phyloP scores from a whole-genome alignment of 2,329 filamentous ascomycete genomes.

The Colletotrichum cereale region DNA sequence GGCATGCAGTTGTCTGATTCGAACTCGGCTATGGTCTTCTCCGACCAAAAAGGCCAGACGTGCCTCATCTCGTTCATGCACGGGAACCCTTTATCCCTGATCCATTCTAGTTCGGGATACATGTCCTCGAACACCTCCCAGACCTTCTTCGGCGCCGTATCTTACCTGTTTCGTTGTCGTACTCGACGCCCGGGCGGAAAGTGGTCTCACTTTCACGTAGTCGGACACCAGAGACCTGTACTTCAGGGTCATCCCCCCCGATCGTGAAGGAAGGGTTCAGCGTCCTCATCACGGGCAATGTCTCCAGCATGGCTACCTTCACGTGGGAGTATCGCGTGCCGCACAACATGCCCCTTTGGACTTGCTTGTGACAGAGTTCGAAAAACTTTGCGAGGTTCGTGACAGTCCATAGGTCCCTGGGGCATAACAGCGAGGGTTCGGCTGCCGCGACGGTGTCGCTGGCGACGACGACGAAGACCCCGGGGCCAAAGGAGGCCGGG shows the following conservation, averaged over 20 bases:
- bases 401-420: not conserved
- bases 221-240: not conserved
- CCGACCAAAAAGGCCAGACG: not conserved
- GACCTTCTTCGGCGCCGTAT: not conserved
- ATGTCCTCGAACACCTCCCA: not conserved
- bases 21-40: not conserved
- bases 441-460: too few species aligned
- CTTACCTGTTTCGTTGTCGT: not conserved
- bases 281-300: not conserved
- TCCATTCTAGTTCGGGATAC: not conserved
- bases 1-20: not conserved
- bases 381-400: not conserved
- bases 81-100: not conserved
- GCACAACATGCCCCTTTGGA: not conserved
- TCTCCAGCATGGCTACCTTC: not conserved
- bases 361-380: not conserved
- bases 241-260: not conserved
- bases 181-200: not conserved
- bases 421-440: not conserved
- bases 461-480: not conserved
- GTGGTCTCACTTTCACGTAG: not conserved
- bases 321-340: not conserved
- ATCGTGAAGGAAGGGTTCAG: not conserved
- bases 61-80: not conserved
- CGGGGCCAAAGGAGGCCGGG: not conserved